These are phyloP conservation scores for Talaromyces wortmannii DNA, from an alignment of 495 filamentous ascomycete genomes.

Conservation along the genomic window DNA sequence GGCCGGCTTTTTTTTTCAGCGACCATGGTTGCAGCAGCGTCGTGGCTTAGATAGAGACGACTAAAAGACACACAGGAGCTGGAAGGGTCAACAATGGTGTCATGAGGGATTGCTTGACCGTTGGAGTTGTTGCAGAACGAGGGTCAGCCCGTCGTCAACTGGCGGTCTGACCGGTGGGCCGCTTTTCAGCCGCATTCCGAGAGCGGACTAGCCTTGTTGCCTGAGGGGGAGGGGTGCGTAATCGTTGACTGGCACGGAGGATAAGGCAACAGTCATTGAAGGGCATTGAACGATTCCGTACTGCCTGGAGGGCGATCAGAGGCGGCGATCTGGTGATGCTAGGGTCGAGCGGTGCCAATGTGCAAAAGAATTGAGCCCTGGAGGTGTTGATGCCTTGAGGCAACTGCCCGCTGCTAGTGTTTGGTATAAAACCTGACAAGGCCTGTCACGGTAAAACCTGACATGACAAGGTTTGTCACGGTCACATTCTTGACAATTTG, in stretches of 20 bases:
- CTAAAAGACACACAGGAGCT: not conserved
- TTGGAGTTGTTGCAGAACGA: not conserved
- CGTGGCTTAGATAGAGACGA: not conserved
- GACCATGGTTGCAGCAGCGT: not conserved
- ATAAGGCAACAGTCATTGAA: not conserved
- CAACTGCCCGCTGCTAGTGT: too few species aligned
- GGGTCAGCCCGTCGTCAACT: not conserved
- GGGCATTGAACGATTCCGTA: not conserved
- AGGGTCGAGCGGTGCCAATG: too few species aligned
- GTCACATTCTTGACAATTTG: too few species aligned
- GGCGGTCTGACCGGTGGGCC: conserved; percentile 3
- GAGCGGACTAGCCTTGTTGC: not conserved
- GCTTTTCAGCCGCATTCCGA: conserved; percentile 3
- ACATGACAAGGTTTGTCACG: too few species aligned
- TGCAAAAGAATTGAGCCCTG: too few species aligned
- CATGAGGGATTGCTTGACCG: not conserved
- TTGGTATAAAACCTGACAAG: too few species aligned
- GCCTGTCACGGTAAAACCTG: too few species aligned
- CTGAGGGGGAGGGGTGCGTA: not conserved
- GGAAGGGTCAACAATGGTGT: not conserved
- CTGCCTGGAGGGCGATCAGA: too few species aligned
- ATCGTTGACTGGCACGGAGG: not conserved
- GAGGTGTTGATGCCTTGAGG: too few species aligned
- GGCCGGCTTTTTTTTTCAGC: not conserved
- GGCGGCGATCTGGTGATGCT: too few species aligned